Conservation (phyloP, 768 basidiomycete species). For the Kondoa malvinella region DNA sequence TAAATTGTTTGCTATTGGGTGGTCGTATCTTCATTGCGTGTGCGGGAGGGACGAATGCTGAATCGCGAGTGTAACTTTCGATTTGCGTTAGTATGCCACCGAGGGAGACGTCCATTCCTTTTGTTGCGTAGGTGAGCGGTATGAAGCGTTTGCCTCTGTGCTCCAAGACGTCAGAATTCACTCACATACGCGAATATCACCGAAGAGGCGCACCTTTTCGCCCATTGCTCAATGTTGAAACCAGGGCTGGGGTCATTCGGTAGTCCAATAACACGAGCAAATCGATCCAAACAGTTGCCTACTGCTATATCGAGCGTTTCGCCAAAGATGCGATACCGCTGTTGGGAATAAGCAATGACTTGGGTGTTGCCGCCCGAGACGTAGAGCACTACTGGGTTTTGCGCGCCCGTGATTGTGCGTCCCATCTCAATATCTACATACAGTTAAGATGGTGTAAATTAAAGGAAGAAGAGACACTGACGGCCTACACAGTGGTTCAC, state of each 20-base stretch:
- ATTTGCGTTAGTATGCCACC: conserved; percentile 81
- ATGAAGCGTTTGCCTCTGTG: conserved; percentile 65
- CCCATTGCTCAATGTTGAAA: conserved; percentile 91
- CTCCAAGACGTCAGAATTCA: background rate
- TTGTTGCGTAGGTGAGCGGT: conserved; percentile 79
- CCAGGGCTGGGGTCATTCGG: conserved; percentile 93
- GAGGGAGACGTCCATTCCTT: conserved; percentile 94
- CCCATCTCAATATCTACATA: conserved; percentile 93
- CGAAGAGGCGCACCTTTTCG: conserved; percentile 53
- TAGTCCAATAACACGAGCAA: conserved; percentile 81
- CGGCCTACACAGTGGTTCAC: conserved; percentile 99
- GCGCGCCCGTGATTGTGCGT: conserved; percentile 77
- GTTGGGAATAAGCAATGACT: conserved; percentile 94
- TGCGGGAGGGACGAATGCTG: conserved; percentile 40
- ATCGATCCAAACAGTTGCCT: conserved; percentile 93
- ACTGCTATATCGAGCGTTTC: conserved; percentile 99
- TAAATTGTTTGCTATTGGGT: conserved; percentile 1
- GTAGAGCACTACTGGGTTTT: conserved; percentile 89
- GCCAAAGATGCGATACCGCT: conserved; percentile 94
- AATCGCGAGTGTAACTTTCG: conserved; percentile 74
- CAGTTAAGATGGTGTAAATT: background rate
- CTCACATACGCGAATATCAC: background rate
- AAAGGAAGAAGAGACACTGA: conserved; percentile 31
- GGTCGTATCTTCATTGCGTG: background rate
- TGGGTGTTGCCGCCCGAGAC: conserved; percentile 99